Percentiles rank a stretch among this genome's conserved stretches.
Conservation (phyloP, 1,284 basidiomycete species). For the Trichosporon faecale region DNA sequence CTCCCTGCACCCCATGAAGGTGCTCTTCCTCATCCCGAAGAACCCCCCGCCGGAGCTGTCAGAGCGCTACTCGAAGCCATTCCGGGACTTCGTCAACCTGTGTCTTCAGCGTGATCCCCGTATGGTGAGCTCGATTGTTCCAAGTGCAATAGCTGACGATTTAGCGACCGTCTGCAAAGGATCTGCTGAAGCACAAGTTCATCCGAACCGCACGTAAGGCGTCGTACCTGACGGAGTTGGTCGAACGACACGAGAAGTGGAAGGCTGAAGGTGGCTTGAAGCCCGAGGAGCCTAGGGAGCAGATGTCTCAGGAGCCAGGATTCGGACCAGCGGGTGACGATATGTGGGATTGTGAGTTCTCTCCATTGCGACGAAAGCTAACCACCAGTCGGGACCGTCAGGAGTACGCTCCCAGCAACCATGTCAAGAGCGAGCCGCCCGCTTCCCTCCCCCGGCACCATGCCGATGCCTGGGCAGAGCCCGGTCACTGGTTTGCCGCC, state of each 20-base stretch:
- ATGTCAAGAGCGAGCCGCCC: slow-evolving; percentile 28
- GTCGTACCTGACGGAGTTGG: slow-evolving; percentile 87
- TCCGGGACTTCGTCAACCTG: slow-evolving; percentile 87
- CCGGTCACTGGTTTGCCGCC: background rate
- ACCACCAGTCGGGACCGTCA: slow-evolving; percentile 47
- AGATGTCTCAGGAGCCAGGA: slow-evolving; percentile 25
- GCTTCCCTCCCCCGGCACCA: slow-evolving; percentile 17
- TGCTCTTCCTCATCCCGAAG: slow-evolving; percentile 96
- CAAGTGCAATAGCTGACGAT: background rate
- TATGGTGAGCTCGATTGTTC: slow-evolving; percentile 59
- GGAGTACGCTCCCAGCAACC: slow-evolving; percentile 41
- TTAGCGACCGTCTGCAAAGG: slow-evolving; percentile 87
- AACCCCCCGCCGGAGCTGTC: slow-evolving; percentile 90
- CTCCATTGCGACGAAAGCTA: background rate
- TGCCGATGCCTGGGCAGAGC: slow-evolving; percentile 1
- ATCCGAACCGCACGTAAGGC: slow-evolving; percentile 92
- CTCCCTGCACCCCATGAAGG: slow-evolving; percentile 98
- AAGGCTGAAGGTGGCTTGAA: slow-evolving; percentile 77
- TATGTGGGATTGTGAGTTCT: slow-evolving; percentile 80
- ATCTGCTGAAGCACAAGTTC: slow-evolving; percentile 93
- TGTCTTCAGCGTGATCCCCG: slow-evolving; percentile 92
- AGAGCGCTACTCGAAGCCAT: slow-evolving; percentile 78
- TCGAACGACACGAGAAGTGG: slow-evolving; percentile 92
- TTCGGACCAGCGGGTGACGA: slow-evolving; percentile 69
- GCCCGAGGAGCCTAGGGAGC: slow-evolving; percentile 57